Evolutionary conservation across 129 eudicot species (phyloP).

Genomic region (Helianthus tuberosus): DNA sequence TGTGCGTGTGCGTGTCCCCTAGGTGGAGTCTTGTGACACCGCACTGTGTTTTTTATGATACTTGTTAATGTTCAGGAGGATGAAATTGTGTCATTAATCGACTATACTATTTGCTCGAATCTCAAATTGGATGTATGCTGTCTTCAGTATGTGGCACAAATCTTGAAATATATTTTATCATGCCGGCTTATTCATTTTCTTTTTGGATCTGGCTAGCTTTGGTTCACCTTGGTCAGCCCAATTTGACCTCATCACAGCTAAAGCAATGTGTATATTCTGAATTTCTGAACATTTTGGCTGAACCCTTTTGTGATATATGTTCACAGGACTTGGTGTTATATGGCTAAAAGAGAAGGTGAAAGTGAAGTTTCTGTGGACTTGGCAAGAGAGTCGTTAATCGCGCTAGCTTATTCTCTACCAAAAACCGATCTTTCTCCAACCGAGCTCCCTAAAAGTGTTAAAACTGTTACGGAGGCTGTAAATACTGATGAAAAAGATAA

Average conservation of each 20-base stretch:
- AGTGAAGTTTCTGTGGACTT: conserved; percentile 57
- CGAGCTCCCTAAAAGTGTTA: conserved; percentile 25
- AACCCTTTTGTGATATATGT: conserved; percentile 21
- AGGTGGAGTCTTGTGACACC: no score
- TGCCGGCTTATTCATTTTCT: neutral
- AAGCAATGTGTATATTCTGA: neutral
- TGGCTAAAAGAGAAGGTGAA: conserved; percentile 59
- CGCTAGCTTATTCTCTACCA: conserved; percentile 61
- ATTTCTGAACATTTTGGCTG: conserved; percentile 15
- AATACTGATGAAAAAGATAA: conserved; percentile 43
- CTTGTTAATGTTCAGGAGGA: no score
- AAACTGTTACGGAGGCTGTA: conserved; percentile 30
- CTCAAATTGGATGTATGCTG: neutral
- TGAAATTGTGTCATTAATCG: neutral
- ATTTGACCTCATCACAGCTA: conserved; percentile 4
- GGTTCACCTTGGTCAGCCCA: neutral
- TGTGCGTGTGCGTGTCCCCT: no score
- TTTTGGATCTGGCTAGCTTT: conserved; percentile 2
- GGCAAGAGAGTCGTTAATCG: conserved; percentile 81
- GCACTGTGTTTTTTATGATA: no score
- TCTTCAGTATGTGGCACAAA: neutral
- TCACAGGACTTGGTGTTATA: conserved; percentile 34
- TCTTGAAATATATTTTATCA: conserved; percentile 3
- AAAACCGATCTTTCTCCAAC: conserved; percentile 25
- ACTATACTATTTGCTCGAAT: neutral